phyloP scores from a whole-genome alignment of 495 filamentous ascomycete species.

The Xylaria scruposa region DNA sequence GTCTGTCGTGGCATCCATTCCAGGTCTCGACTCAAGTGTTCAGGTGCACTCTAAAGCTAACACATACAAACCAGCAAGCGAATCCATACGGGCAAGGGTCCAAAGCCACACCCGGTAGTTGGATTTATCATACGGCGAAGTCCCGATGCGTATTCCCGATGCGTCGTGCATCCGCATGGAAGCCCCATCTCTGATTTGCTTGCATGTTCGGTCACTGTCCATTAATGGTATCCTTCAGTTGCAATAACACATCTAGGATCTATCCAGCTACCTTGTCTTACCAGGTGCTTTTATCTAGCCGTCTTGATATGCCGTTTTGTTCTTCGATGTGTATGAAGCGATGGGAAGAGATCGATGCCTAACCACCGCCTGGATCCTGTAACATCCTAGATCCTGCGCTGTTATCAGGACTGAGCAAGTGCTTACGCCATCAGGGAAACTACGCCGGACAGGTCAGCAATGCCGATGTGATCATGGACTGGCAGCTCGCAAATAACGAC shows the following conservation, averaged over 20 bases:
- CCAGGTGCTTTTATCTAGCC: too few relatives aligned
- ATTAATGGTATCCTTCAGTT: neutral
- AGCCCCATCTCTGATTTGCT: neutral
- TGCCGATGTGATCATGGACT: slow-evolving; percentile 1
- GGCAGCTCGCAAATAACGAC: neutral
- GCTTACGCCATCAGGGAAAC: slow-evolving; percentile 8
- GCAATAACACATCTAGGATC: neutral
- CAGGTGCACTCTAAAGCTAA: neutral
- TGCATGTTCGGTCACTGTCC: neutral
- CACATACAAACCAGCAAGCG: neutral
- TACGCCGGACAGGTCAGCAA: neutral
- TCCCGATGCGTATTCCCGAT: slow-evolving; percentile 21
- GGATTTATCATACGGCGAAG: slow-evolving; percentile 3
- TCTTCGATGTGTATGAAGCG: neutral
- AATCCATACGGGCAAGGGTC: neutral
- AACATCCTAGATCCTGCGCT: neutral
- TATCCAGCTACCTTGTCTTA: neutral
- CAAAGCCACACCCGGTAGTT: slow-evolving; percentile 19
- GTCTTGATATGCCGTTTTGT: neutral
- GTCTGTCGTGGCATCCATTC: neutral
- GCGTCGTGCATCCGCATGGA: neutral
- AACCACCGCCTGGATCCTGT: neutral
- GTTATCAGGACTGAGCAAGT: neutral
- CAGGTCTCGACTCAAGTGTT: neutral
- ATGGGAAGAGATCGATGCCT: neutral